Evolutionary conservation across 2,329 filamentous ascomycete species (phyloP), one percentile per base, ranked within the genome.

Genomic region (Hawksworthiomyces lignivorus): DNA sequence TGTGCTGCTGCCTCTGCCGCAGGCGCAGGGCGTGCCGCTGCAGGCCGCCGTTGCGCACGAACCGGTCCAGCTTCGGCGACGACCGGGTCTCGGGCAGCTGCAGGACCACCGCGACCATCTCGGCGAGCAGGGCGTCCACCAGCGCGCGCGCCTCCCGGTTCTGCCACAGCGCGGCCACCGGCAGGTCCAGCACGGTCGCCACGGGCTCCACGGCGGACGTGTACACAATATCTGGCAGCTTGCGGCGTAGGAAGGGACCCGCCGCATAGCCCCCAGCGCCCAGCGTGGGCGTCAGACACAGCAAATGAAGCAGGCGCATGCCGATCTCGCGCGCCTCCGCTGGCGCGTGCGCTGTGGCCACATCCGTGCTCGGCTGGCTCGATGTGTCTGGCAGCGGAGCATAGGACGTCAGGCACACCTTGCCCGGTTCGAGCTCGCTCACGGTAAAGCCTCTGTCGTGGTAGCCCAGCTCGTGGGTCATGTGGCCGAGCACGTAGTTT

Each of bases 171-270:
- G 79, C 69, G 32, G 83, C 77, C 56, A 94, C 94, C 21, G 75
- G 72, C 52, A 82, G 77, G 52, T 94, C 84, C 39, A 94, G 72
- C 8, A 94, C 66, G 2, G 85, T 82, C 4, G 87, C 89, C 5
- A 96, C 68, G 0, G 90, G 82, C 49, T 95, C 89, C 41, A 94
- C 77, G 21, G 92, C 72, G 36, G 80, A 76, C 47, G 82, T 81
- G 51, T 89, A 77, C 3, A 86, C 79, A 28, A 96, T 69, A 35
- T 81, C 82, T 35, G 90, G 84, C 4, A 97, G 73, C 61, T 95
- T 92, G 52, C 76, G 69, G 47, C 77, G 73, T 7, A 92, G 64
- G 49, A 92, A 79, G 27, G 76, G 71, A 6, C 73, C 65, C 8
- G 77, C 72, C 0, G 71, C 68, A 46, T 82, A 68, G 7, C 71